Evolutionary conservation across 2,329 filamentous ascomycete species (phyloP).

Genomic region (Chaetomiaceae sp.): DNA sequence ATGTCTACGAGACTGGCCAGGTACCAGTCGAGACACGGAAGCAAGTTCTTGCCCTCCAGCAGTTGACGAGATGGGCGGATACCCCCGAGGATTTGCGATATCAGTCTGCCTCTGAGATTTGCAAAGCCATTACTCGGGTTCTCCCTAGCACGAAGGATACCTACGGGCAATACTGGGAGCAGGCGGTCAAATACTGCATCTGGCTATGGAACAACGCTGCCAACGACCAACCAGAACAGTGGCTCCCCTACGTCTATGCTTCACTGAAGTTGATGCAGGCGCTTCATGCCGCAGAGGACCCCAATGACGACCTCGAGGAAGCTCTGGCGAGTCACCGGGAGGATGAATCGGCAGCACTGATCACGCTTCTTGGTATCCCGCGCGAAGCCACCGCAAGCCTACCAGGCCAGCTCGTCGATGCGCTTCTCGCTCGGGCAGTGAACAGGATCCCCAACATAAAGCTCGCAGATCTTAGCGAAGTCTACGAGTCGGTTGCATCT

Average conservation of each 20-base stretch:
- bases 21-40: constrained; percentile 62
- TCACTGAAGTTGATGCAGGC: constrained; percentile 66
- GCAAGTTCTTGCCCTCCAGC: constrained; percentile 76
- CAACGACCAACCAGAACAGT: constrained; percentile 41
- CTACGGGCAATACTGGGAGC: constrained; percentile 85
- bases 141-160: constrained; percentile 73
- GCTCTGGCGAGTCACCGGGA: constrained; percentile 59
- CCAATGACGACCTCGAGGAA: constrained; percentile 83
- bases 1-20: constrained; percentile 48
- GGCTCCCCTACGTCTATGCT: constrained; percentile 62
- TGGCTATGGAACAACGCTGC: constrained; percentile 51
- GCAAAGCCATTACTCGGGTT: constrained; percentile 55
- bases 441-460: constrained; percentile 58
- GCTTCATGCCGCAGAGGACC: constrained; percentile 61
- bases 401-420: constrained; percentile 70
- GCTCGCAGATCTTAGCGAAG: constrained; percentile 59
- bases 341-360: constrained; percentile 52
- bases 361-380: constrained; percentile 58
- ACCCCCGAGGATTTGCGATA: constrained; percentile 41
- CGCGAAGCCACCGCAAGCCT: constrained; percentile 46
- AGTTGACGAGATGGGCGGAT: constrained; percentile 68
- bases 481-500: constrained; percentile 73
- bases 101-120: constrained; percentile 47
- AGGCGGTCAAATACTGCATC: constrained; percentile 55
- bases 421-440: constrained; percentile 66